Base-by-base conservation (phyloP, 1,139 yeast genomes). In the Geotrichum siamense region DNA sequence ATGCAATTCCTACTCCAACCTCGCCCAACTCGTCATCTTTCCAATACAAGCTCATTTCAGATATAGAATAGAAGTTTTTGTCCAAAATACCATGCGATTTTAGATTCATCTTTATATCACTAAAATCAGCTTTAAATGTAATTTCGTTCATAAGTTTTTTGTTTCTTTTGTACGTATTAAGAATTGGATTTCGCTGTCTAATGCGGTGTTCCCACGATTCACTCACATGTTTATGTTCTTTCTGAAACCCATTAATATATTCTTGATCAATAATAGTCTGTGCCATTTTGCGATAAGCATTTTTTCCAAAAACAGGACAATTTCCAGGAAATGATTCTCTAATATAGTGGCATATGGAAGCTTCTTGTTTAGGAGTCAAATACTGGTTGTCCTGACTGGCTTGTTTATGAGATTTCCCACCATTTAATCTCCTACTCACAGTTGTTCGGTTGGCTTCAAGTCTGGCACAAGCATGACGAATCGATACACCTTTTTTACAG, bases 131-230 rank as follows among this genome's bases (percentile, higher is more conserved):
- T n/a, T n/a, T n/a, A n/a, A n/a, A n/a, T n/a, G n/a, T n/a, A n/a
- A n/a, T n/a, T n/a, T 5, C 15, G 16, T 41, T 36, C 21, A 34
- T 8, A 2, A 22, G 15, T 19, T 36, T 36, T 32, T 36, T 36
- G 37, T 36, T 37, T 19, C 45, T 9, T 20, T 41, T 41, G 32
- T 29, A 41, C 9, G 15, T 23, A 28, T 37, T 20, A n/a, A 41
- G 34, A 22, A 22, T 34, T 21, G 40, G 30, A 20, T 41, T 35
- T 5, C 45, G 30, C 22, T 37, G 40, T 23, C 41, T 29, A 8
- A 42, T 29, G 8, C 45, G 38, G 19, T 37, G 34, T 21, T 42
- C 45, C 45, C 45, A 42, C 17, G 41, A 37, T 23, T 42, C 45
- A 30, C 41, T 37, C 12, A 42, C 32, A 31, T 42, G 45, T 4